These are phyloP conservation scores for Aspergillus japonicus DNA, from an alignment of 2,329 filamentous ascomycete genomes.

Conservation along the genomic window DNA sequence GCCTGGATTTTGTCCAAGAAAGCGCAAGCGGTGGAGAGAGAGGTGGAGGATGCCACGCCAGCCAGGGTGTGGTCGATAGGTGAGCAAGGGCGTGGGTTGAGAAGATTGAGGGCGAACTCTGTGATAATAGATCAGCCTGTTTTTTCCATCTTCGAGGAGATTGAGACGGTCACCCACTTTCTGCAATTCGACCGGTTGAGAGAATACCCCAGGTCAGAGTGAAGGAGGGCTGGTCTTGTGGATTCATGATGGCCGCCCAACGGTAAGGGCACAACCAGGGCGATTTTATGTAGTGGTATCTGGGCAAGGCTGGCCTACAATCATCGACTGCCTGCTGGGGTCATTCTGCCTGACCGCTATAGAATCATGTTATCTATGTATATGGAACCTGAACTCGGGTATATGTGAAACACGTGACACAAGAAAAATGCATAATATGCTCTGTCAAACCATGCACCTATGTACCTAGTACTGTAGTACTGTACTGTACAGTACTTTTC, in stretches of 20 bases:
- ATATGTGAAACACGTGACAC: no score
- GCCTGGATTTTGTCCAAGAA: slow-evolving; percentile 29
- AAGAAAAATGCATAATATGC: no score
- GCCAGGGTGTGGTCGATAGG: neutral
- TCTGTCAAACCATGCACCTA: no score
- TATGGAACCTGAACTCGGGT: no score
- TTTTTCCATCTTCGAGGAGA: neutral
- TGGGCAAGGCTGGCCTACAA: no score
- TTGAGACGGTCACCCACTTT: neutral
- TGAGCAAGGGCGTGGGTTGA: neutral
- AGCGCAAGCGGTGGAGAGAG: slow-evolving; percentile 49
- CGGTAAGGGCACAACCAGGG: no score
- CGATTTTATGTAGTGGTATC: no score
- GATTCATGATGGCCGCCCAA: neutral
- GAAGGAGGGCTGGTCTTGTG: neutral
- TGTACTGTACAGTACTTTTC: no score
- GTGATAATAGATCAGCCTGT: neutral
- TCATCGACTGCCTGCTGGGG: no score
- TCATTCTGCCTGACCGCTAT: no score
- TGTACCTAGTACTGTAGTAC: no score
- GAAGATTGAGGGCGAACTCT: neutral
- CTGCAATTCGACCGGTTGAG: neutral
- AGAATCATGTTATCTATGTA: no score
- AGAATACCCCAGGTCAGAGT: neutral
- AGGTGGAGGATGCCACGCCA: neutral